Conservation (phyloP, 2,329 filamentous ascomycete species). For the Diaporthe helianthi region DNA sequence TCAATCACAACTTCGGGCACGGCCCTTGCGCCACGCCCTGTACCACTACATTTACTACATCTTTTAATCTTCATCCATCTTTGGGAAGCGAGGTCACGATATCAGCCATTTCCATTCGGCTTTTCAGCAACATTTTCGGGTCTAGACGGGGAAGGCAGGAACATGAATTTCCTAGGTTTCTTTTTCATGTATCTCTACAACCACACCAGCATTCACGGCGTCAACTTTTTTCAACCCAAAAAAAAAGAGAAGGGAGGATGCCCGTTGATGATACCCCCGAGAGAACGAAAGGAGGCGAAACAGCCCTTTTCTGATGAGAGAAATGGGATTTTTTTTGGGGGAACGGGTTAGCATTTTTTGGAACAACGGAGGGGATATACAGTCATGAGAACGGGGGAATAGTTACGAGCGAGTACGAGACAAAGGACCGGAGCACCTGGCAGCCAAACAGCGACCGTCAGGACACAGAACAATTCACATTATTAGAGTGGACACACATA, state of each 20-base stretch:
- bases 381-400: slow-evolving; percentile 7
- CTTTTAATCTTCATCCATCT: slow-evolving; percentile 28
- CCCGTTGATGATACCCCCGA: slow-evolving; percentile 33
- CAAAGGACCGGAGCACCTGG: slow-evolving; percentile 15
- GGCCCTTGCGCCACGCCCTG: slow-evolving; percentile 22
- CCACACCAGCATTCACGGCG: slow-evolving; percentile 33
- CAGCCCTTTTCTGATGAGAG: slow-evolving; percentile 20
- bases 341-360: slow-evolving; percentile 10
- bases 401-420: slow-evolving; percentile 29
- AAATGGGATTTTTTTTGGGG: neutral
- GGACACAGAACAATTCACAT: slow-evolving; percentile 15
- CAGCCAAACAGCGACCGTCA: neutral
- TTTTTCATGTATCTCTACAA: slow-evolving; percentile 33
- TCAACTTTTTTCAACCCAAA: slow-evolving; percentile 11
- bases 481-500: slow-evolving; percentile 24
- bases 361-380: neutral
- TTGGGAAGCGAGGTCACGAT: slow-evolving; percentile 22
- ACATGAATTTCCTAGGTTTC: slow-evolving; percentile 23
- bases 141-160: neutral
- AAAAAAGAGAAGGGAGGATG: slow-evolving; percentile 34
- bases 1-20: slow-evolving; percentile 31
- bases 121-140: slow-evolving; percentile 9
- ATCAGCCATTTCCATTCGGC: slow-evolving; percentile 35
- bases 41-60: slow-evolving; percentile 35
- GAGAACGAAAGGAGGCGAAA: slow-evolving; percentile 31